phyloP scores from a whole-genome alignment of 2,329 filamentous ascomycete genomes.

The Fonsecaea erecta region DNA sequence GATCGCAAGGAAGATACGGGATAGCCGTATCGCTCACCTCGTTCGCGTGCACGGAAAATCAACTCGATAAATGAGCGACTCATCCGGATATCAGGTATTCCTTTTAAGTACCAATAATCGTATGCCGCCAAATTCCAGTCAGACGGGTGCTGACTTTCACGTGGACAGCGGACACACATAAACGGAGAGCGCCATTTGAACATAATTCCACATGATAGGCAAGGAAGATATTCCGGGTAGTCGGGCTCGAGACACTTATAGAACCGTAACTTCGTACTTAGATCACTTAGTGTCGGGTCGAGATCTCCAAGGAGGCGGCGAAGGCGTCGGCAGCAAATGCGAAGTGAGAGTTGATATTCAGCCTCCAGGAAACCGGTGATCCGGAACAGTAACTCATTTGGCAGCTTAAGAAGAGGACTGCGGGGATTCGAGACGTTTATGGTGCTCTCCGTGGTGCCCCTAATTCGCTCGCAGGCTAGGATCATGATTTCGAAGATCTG shows the following conservation, averaged over 20 bases:
- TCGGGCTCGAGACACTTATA: slow-evolving; percentile 6
- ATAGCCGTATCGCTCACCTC: slow-evolving; percentile 5
- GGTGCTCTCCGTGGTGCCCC: slow-evolving; percentile 15
- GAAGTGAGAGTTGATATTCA: slow-evolving; percentile 13
- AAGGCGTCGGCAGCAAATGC: slow-evolving; percentile 5
- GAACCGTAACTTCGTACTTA: slow-evolving; percentile 7
- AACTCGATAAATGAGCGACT: slow-evolving; percentile 2
- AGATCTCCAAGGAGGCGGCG: not conserved
- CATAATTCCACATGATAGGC: slow-evolving; percentile 11
- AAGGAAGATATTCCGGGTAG: slow-evolving; percentile 11
- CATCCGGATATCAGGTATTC: slow-evolving; percentile 6
- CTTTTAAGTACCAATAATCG: slow-evolving; percentile 6
- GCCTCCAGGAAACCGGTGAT: slow-evolving; percentile 3
- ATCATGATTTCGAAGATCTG: slow-evolving; percentile 15
- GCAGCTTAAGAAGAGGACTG: slow-evolving; percentile 8
- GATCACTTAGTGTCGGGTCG: slow-evolving; percentile 2
- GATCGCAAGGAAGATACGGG: slow-evolving; percentile 4
- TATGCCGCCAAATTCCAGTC: slow-evolving; percentile 4
- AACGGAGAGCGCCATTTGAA: slow-evolving; percentile 8
- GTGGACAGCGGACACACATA: slow-evolving; percentile 2
- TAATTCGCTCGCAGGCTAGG: slow-evolving; percentile 12
- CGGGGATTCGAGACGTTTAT: slow-evolving; percentile 4
- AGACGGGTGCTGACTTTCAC: slow-evolving; percentile 4
- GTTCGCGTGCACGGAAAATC: slow-evolving; percentile 10
- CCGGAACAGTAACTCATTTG: slow-evolving; percentile 9